Evolutionary conservation across 1,284 basidiomycete species (phyloP).

Genomic region (Malassezia brasiliensis): DNA sequence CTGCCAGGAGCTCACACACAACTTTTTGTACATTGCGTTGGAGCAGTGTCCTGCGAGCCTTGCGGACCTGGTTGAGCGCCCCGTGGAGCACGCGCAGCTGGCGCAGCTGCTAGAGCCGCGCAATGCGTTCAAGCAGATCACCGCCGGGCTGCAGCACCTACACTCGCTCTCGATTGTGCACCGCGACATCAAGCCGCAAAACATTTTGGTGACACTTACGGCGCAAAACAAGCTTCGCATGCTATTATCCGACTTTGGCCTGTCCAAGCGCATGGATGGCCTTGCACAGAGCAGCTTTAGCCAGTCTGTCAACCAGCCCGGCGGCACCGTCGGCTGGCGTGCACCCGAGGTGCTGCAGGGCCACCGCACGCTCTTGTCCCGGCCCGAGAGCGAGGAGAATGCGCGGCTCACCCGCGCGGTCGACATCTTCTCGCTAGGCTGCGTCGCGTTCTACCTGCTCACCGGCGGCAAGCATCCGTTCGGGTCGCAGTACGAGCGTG

Average conservation of each 20-base stretch:
- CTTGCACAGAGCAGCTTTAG: conserved; percentile 41
- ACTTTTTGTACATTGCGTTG: conserved; percentile 89
- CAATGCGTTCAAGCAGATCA: conserved; percentile 74
- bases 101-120: conserved; percentile 58
- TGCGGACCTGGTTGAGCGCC: conserved; percentile 73
- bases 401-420: conserved; percentile 40
- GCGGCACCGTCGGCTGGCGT: conserved; percentile 45
- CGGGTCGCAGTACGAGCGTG: conserved; percentile 42
- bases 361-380: conserved; percentile 21
- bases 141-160: conserved; percentile 75
- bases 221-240: conserved; percentile 38
- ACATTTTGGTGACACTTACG: conserved; percentile 65
- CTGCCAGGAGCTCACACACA: conserved; percentile 71
- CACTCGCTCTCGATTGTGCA: conserved; percentile 94
- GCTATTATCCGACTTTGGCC: conserved; percentile 46
- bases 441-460: conserved; percentile 43
- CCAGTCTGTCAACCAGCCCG: conserved; percentile 45
- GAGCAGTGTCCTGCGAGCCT: conserved; percentile 91
- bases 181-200: conserved; percentile 96
- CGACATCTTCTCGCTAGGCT: conserved; percentile 46
- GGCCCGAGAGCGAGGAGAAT: conserved; percentile 23
- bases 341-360: conserved; percentile 45
- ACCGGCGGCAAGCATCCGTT: conserved; percentile 45
- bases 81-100: conserved; percentile 32
- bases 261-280: conserved; percentile 43